Evolutionary conservation across 768 basidiomycete genomes (phyloP), one percentile per base, ranked within the genome.

Genomic region (Mycena pura): DNA sequence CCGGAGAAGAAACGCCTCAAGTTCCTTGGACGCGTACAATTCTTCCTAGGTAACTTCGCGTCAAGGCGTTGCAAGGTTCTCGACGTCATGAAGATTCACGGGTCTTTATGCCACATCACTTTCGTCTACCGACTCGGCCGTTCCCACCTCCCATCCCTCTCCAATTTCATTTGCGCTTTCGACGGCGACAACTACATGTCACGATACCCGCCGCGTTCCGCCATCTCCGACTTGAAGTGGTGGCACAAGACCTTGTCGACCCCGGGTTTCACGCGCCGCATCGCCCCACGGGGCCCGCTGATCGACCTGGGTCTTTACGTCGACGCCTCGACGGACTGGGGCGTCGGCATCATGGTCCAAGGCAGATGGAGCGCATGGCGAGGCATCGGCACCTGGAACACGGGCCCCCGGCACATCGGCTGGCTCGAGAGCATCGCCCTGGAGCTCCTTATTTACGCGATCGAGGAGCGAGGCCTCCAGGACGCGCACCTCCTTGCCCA

Each of bases 261-360:
- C n/a, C 46, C 68, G 0, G 19, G 2, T 5, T 11, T 36, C 9
- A 34, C n/a, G 17, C 63, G 74, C 3, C 53, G 60, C 0, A 65
- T 75, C 15, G 14, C 17, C 4, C 60, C 62, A 6, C 36, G 25
- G 27, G 44, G 34, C 3, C 55, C 59, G 0, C 24, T 63, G 0
- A 28, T 24, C 1, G 68, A 71, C 29, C 36, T 68, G 1, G 50
- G 55, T 3, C 46, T 79, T 6, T 78, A 32, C 39, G 75, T 77
- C 6, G 78, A 80, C 55, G 77, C 77, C 0, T 78, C 75, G 1
- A 80, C 77, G n/a, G n/a, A n/a, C n/a, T n/a, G n/a, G n/a, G n/a
- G n/a, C n/a, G n/a, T n/a, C n/a, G n/a, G n/a, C n/a, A n/a, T n/a
- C n/a, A n/a, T n/a, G n/a, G n/a, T n/a, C n/a, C n/a, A n/a, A n/a